Evolutionary conservation across 345 rosid species (phyloP), one percentile per base, ranked within the genome.

Genomic region (Eucalyptus camaldulensis): DNA sequence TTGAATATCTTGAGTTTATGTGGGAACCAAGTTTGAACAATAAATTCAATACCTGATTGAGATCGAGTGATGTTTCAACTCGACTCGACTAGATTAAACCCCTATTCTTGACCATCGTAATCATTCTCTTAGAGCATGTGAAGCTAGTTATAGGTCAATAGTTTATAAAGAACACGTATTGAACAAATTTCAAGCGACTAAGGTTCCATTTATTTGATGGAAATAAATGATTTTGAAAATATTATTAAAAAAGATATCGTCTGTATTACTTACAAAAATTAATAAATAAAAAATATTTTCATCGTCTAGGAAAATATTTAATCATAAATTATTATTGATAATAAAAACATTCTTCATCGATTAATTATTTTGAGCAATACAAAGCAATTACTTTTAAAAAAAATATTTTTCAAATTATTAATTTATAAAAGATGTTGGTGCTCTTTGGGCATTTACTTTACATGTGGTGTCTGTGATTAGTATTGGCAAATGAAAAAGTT

Each of bases 131-230:
- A 29, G 16, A 11, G 33, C 69, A 27, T 3, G 8, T 27, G 69
- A 62, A 62, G 33, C 13, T 62, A 25, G 16, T 62, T 12, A 62
- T 13, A 12, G 31, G 31, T 27, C 69, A 62, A 62, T 27, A 27
- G 14, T 6, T 27, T 29, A 62, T 62, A 29, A 62, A 62, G 1
- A 29, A 10, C 4, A 6, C 0, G 4, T 27, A 13, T 62, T 1
- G 2, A 13, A 62, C 17, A 62, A 62, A 62, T 62, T 60, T 60
- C 67, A 62, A 62, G 33, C 1, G 4, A 29, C 17, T 62, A 6
- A 62, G 29, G 29, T 24, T 56, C 3, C 13, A 22, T 22, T 58
- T 8, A 24, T 58, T 10, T 24, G 29, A 54, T 0, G 10, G 10
- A 54, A 54, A 54, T 8, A 21, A 54, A 54, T 54, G 25, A 54